Base-by-base conservation (phyloP, 495 filamentous ascomycete species). In the Penicillium verhagenii region DNA sequence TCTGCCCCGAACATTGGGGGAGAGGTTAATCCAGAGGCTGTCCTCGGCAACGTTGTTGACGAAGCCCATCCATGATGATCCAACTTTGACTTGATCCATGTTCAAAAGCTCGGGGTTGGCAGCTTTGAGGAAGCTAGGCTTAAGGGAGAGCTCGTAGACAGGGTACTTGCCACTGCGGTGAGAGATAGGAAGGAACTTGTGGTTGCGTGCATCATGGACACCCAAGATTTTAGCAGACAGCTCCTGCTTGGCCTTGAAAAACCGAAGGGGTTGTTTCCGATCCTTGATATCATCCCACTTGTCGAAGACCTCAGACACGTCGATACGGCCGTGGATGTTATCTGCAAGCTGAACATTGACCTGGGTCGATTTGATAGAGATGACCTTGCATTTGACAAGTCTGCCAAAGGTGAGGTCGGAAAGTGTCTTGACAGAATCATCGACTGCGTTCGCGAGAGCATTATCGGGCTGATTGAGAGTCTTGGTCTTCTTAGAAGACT, bases 261-360 rank as follows among this genome's bases (percentile, higher is more conserved):
- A 75, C 52, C 79, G 77, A 37, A 97, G 72, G 2, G 94, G 94
- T 43, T 82, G 73, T 67, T 92, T 96, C 33, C 82, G 83, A 54
- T 96, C 85, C 50, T 83, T 78, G 64, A 98, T 91, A 28, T 91
- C 86, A 26, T 94, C 88, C 86, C 87, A 96, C 2, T 77, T 77
- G 66, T 97, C 89, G 64, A 92, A 98, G 29, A 92, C 64, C 61
- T 96, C 90, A 10, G 93, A 94, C 0, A 93, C 81, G 64, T 96
- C 91, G 43, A 98, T 85, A 19, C 94, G 88, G 19, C 93, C 94
- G 67, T 93, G 90, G 31, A 97, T 77, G 62, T 91, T 92, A 63
- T 96, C 91, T 38, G 91, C 90, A 52, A 97, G 79, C 54, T 87
- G 83, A 18, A 97, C 90, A 60, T 97, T 96, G 48, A 98, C 72